phyloP scores from a whole-genome alignment of 352 stramenopile species.

The Globisporangium splendens region DNA sequence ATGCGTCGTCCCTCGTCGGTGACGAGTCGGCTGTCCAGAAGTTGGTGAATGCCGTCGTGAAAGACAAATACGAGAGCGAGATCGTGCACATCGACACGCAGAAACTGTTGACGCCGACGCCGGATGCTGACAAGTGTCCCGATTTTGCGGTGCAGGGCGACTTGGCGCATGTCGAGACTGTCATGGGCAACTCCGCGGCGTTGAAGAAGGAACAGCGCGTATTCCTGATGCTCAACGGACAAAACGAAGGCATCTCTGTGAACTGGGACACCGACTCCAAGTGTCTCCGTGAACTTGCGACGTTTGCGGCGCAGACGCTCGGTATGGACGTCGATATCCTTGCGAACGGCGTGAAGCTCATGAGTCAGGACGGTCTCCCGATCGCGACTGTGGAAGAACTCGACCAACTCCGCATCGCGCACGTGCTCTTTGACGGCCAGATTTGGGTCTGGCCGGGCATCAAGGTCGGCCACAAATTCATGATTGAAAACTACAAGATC shows the following conservation, averaged over 20 bases:
- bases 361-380: constrained; percentile 45
- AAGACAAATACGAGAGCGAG: constrained; percentile 58
- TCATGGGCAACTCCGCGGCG: constrained; percentile 23
- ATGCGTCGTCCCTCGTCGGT: constrained; percentile 1
- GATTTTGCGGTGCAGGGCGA: constrained; percentile 25
- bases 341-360: constrained; percentile 52
- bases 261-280: constrained; percentile 25
- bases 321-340: constrained; percentile 43
- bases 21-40: background rate
- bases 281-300: constrained; percentile 49
- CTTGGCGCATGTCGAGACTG: constrained; percentile 31
- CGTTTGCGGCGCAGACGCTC: constrained; percentile 29
- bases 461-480: constrained; percentile 54
- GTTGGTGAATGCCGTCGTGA: constrained; percentile 3
- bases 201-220: constrained; percentile 33
- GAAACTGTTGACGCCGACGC: constrained; percentile 23
- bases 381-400: constrained; percentile 39
- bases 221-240: constrained; percentile 70
- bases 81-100: constrained; percentile 44
- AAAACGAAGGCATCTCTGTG: constrained; percentile 52
- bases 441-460: constrained; percentile 79
- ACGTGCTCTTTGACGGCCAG: constrained; percentile 65
- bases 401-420: constrained; percentile 38
- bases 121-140: constrained; percentile 19
- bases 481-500: constrained; percentile 46